Conservation (phyloP, 2,329 filamentous ascomycete genomes). For the Beauveria bassiana region DNA sequence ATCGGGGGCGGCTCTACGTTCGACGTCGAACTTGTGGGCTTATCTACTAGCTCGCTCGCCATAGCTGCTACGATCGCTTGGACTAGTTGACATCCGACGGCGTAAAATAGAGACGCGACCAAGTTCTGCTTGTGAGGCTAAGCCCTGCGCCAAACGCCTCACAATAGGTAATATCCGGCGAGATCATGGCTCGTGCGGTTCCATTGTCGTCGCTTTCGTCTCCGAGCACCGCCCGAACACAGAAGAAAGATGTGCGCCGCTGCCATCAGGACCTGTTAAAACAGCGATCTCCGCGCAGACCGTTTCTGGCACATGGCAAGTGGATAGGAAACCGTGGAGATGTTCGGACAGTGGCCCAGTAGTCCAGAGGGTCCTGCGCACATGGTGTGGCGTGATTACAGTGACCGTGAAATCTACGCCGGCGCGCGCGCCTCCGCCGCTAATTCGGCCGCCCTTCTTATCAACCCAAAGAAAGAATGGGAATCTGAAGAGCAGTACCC, state of each 20-base stretch:
- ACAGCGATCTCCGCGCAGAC: neutral
- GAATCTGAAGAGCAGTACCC: neutral
- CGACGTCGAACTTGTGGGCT: no score
- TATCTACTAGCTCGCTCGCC: no score
- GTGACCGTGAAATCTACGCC: neutral
- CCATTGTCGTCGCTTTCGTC: no score
- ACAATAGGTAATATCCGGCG: neutral
- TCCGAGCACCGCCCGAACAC: no score
- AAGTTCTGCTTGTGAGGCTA: neutral
- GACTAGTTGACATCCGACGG: no score
- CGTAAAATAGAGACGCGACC: no score
- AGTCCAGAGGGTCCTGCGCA: neutral
- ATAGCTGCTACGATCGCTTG: no score
- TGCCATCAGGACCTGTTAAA: no score
- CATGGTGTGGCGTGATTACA: neutral
- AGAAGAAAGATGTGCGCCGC: no score
- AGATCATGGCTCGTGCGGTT: neutral
- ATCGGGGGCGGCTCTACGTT: no score
- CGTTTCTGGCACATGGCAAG: neutral
- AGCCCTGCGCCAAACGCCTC: neutral
- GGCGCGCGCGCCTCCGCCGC: neutral
- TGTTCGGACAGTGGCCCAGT: neutral
- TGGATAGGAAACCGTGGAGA: neutral
- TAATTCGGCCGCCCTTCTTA: neutral
- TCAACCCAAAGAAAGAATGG: neutral